Percentiles rank a stretch among this genome's conserved stretches.
Evolutionary conservation across 768 basidiomycete genomes (phyloP).

Genomic region (Termitomyces sp.): DNA sequence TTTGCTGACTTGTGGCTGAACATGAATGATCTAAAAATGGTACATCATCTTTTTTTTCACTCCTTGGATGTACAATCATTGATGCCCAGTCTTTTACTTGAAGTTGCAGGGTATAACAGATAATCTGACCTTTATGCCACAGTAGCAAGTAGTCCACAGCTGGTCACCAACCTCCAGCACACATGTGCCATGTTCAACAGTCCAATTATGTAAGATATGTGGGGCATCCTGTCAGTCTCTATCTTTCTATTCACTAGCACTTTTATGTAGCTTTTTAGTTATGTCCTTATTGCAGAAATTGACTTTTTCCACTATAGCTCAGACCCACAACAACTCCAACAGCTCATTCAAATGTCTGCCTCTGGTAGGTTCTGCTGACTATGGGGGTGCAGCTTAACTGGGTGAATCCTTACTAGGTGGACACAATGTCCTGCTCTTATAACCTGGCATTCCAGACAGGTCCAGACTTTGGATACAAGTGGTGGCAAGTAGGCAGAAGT

Average conservation of each 20-base stretch:
- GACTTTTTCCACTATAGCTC: too few species aligned
- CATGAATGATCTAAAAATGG: slow-evolving; percentile 99
- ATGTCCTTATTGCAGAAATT: not conserved
- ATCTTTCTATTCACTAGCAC: not conserved
- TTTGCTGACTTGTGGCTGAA: slow-evolving; percentile 84
- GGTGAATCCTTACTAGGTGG: too few species aligned
- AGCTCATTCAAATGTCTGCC: slow-evolving; percentile 71
- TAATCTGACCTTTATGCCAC: slow-evolving; percentile 76
- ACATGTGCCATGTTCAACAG: slow-evolving; percentile 70
- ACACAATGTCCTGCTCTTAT: too few species aligned
- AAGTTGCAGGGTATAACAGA: slow-evolving; percentile 85
- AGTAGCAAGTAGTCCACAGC: slow-evolving; percentile 78
- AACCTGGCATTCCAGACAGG: too few species aligned
- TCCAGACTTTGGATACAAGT: too few species aligned
- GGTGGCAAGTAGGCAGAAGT: too few species aligned
- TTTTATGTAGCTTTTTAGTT: not conserved
- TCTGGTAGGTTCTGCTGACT: too few species aligned
- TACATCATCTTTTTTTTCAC: slow-evolving; percentile 29
- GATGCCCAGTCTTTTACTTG: not conserved
- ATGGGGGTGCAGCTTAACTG: too few species aligned
- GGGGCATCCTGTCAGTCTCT: slow-evolving; percentile 5
- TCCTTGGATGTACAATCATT: not conserved
- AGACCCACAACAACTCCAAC: slow-evolving; percentile 60
- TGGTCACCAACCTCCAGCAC: slow-evolving; percentile 61
- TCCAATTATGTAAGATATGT: slow-evolving; percentile 5